A percentile compares a stretch with the other conserved stretches of the same genome.
These are phyloP conservation scores for Nitzschia palea DNA, from an alignment of 108 stramenopile genomes.

Conservation along the genomic window DNA sequence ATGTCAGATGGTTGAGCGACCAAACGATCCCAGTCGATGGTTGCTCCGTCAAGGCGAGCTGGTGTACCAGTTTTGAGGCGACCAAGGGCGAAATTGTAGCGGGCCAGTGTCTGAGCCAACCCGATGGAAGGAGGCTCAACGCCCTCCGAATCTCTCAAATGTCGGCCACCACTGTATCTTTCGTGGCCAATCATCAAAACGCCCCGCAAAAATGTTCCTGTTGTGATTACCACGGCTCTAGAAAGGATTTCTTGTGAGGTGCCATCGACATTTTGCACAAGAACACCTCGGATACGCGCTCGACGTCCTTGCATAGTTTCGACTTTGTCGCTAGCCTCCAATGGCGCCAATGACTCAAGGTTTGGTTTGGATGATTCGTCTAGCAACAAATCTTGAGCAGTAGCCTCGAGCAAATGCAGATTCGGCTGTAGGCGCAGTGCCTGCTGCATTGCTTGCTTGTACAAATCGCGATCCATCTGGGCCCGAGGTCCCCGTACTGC, in stretches of 20 bases:
- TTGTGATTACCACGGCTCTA: constrained; percentile 90
- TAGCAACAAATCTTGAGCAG: constrained; percentile 91
- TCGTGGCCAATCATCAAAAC: constrained; percentile 83
- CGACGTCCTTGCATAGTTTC: constrained; percentile 17
- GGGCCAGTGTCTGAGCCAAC: constrained; percentile 86
- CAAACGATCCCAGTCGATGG: constrained; percentile 91
- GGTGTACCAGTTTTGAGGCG: constrained; percentile 98
- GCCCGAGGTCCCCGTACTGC: constrained; percentile 90
- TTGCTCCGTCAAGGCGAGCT: constrained; percentile 88
- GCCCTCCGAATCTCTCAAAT: constrained; percentile 89
- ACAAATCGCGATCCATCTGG: constrained; percentile 96
- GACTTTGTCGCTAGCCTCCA: constrained; percentile 8
- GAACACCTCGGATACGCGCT: constrained; percentile 82
- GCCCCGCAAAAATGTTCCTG: constrained; percentile 97
- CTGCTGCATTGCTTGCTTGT: constrained; percentile 88
- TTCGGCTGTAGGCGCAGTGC: constrained; percentile 57
- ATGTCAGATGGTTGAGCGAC: constrained; percentile 86
- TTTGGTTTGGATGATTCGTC: constrained; percentile 61
- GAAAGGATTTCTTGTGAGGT: constrained; percentile 59
- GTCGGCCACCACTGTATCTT: constrained; percentile 90
- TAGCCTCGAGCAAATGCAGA: constrained; percentile 82
- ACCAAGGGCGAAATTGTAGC: constrained; percentile 86
- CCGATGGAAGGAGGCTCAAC: constrained; percentile 95
- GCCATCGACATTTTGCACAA: constrained; percentile 52
- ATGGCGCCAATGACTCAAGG: constrained; percentile 40